phyloP scores from a whole-genome alignment of 2,329 filamentous ascomycete genomes.

The Dothistroma pini region DNA sequence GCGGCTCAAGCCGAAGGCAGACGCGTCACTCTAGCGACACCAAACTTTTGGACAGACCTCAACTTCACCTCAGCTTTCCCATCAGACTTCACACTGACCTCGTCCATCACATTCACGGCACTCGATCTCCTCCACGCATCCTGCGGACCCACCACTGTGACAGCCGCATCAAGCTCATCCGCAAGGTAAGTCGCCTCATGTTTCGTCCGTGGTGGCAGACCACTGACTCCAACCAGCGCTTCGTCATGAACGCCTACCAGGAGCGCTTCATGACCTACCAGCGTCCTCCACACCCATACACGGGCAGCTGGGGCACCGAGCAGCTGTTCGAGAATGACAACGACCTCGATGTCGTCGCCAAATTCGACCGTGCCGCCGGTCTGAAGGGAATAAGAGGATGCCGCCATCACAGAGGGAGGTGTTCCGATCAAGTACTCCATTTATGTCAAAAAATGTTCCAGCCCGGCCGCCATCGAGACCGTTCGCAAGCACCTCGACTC shows the following conservation, averaged over 20 bases:
- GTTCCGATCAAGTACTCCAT: conserved; percentile 9
- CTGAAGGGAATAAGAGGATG: conserved; percentile 3
- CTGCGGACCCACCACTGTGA: too few relatives aligned
- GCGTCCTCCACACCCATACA: background rate
- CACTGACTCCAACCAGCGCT: background rate
- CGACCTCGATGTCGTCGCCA: conserved; percentile 5
- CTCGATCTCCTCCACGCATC: too few relatives aligned
- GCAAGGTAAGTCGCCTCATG: background rate
- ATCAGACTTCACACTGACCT: background rate
- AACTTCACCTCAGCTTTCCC: background rate
- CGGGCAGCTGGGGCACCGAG: background rate
- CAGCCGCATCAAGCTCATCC: background rate
- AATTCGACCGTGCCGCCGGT: conserved; percentile 1
- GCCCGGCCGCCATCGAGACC: background rate
- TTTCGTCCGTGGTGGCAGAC: background rate
- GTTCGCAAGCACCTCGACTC: conserved; percentile 16
- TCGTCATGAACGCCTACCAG: background rate
- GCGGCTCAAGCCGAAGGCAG: background rate
- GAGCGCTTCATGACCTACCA: background rate
- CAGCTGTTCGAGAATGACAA: conserved; percentile 6
- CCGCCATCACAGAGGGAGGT: background rate
- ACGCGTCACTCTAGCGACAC: background rate
- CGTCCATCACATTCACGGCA: background rate
- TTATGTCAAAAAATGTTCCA: conserved; percentile 7
- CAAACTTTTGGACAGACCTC: background rate